Conservation (phyloP, 768 basidiomycete species). For the Lactifluus pinguis region DNA sequence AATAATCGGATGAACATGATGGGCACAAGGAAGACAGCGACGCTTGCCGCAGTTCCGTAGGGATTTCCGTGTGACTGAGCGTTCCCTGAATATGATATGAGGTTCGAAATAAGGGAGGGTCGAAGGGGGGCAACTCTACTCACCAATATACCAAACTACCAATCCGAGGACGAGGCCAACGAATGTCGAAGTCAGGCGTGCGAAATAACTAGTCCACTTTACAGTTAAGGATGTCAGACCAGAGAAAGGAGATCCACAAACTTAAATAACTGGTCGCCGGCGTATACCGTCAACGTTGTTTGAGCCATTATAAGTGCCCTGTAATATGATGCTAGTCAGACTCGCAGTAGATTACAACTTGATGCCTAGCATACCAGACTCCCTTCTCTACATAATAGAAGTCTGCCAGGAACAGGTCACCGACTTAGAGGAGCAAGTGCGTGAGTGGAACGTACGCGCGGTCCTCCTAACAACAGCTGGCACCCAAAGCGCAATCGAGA, state of each 20-base stretch:
- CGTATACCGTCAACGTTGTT: constrained; percentile 46
- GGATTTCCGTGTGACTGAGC: constrained; percentile 42
- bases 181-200: constrained; percentile 39
- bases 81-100: constrained; percentile 25
- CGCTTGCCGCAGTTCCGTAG: constrained; percentile 42
- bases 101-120: neutral
- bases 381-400: constrained; percentile 39
- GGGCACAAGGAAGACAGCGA: constrained; percentile 39
- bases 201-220: constrained; percentile 28
- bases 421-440: neutral
- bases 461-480: constrained; percentile 34
- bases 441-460: constrained; percentile 30
- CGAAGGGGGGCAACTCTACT: neutral
- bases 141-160: constrained; percentile 42
- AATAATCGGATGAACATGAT: constrained; percentile 43
- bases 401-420: constrained; percentile 21
- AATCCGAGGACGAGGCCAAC: constrained; percentile 41
- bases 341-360: neutral
- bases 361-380: constrained; percentile 31
- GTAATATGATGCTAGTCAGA: neutral
- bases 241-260: constrained; percentile 17
- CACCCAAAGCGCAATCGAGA: constrained; percentile 44
- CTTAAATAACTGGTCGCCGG: constrained; percentile 50
- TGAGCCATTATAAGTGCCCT: constrained; percentile 56
- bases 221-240: neutral